Conservation (phyloP, 1,139 yeast species). For the Hansenula lynferdii region DNA sequence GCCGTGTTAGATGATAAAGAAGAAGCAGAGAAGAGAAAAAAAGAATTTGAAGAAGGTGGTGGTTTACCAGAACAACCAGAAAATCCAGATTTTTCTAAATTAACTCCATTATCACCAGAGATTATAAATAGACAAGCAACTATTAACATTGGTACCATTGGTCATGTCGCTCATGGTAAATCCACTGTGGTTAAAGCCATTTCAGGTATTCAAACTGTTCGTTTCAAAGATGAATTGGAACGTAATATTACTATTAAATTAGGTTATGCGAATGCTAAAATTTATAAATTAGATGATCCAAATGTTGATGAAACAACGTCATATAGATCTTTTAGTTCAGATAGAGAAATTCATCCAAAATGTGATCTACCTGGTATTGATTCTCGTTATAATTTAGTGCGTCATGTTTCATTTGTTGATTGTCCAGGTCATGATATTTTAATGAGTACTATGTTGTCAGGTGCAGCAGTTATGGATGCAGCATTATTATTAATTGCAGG, state of each 20-base stretch:
- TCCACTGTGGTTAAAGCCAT: constrained; percentile 98
- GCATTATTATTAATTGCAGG: constrained; percentile 95
- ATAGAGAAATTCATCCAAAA: constrained; percentile 90
- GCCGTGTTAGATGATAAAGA: constrained; percentile 65
- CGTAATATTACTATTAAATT: constrained; percentile 98
- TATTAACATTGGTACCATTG: constrained; percentile 97
- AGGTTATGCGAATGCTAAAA: constrained; percentile 98
- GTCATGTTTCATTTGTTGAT: constrained; percentile 98
- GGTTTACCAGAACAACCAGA: constrained; percentile 96
- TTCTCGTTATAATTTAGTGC: constrained; percentile 83
- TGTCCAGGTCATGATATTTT: constrained; percentile 99
- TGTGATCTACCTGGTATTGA: constrained; percentile 81
- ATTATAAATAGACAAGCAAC: constrained; percentile 99
- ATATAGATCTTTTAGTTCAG: constrained; percentile 91
- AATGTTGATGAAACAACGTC: constrained; percentile 93
- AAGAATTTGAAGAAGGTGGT: constrained; percentile 96
- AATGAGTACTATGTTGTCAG: constrained; percentile 99
- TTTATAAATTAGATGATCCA: constrained; percentile 86
- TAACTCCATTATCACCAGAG: constrained; percentile 89
- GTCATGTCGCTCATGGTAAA: constrained; percentile 99
- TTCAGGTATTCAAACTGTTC: constrained; percentile 97
- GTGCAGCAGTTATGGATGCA: constrained; percentile 99
- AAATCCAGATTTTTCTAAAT: constrained; percentile 69
- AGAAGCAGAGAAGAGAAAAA: constrained; percentile 67
- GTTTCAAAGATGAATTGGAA: constrained; percentile 97